Base-by-base conservation (phyloP, 2,329 filamentous ascomycete species). In the Alternaria sp. region DNA sequence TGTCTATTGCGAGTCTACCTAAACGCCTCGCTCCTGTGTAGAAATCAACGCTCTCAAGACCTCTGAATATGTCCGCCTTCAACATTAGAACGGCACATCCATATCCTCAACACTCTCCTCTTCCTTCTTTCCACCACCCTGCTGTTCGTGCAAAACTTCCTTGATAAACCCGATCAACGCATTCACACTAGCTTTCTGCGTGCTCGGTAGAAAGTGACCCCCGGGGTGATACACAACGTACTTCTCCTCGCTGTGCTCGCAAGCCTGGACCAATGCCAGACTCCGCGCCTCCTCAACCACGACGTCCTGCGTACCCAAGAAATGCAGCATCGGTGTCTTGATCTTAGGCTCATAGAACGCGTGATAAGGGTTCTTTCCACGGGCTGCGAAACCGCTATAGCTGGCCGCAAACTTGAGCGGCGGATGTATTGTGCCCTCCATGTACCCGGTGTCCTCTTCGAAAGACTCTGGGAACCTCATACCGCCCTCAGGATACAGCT, bases 231-330 rank as follows among this genome's bases (percentile, higher is more conserved):
- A 88, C 56, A 91, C 84, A 56, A 88, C 84, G 25, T 61, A 67
- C 70, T 82, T 85, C 46, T 80, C 82, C 58, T 85, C 83, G 47
- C 76, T 80, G 69, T 87, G 71, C 75, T 67, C 85, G 78, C 89
- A 93, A 50, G 86, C 84, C 23, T 93, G 89, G 3, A 92, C 85
- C 61, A 97, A 80, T 21, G 84, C 86, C 72, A 87, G 83, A 77
- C 88, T 92, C 74, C 92, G 84, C 57, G 81, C 80, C 83, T 97
- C 94, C 30, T 94, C 92, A 0, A 98, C 94, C 1, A 97, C 92
- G 3, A 91, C 93, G 82, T 97, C 95, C 70, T 97, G 82, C 58
- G 89, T 90, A 1, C 95, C 95, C 25, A 97, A 79, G 70, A 94
- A 91, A 82, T 97, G 93, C 80, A 97, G 78, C 66, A 92, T 88